Percentiles rank a stretch among this genome's conserved stretches.
These are phyloP conservation scores for Colletotrichum nymphaeae DNA, from an alignment of 2,329 filamentous ascomycete genomes.

Conservation along the genomic window DNA sequence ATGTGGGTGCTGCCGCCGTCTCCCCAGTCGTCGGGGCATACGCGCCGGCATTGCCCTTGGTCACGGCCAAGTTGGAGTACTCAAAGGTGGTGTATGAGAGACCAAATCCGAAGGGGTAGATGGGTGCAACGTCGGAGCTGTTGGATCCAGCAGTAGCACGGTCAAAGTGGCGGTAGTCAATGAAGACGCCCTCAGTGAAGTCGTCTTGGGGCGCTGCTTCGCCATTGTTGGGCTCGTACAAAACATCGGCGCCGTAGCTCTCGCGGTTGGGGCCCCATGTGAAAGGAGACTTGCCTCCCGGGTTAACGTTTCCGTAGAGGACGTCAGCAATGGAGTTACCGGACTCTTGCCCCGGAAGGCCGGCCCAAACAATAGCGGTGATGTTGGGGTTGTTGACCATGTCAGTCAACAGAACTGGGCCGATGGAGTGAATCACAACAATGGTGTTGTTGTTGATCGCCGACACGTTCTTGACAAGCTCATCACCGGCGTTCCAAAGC, in stretches of 20 bases:
- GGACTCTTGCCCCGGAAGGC: slow-evolving; percentile 84
- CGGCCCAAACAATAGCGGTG: slow-evolving; percentile 86
- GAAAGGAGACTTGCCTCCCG: slow-evolving; percentile 81
- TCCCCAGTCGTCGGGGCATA: slow-evolving; percentile 72
- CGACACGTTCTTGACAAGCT: slow-evolving; percentile 83
- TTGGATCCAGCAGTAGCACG: slow-evolving; percentile 53
- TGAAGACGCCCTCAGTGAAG: slow-evolving; percentile 83
- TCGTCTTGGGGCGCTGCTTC: slow-evolving; percentile 74
- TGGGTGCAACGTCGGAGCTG: slow-evolving; percentile 62
- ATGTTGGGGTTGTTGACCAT: slow-evolving; percentile 83
- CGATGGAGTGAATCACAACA: slow-evolving; percentile 88
- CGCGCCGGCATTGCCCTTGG: slow-evolving; percentile 57
- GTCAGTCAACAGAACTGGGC: slow-evolving; percentile 80
- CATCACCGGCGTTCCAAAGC: slow-evolving; percentile 85
- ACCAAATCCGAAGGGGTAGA: slow-evolving; percentile 86
- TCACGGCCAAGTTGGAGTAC: slow-evolving; percentile 75
- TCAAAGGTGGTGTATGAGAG: slow-evolving; percentile 84
- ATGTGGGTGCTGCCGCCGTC: slow-evolving; percentile 71
- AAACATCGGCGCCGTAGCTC: slow-evolving; percentile 77
- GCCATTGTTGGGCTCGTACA: slow-evolving; percentile 77
- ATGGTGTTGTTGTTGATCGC: slow-evolving; percentile 87
- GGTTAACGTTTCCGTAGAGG: slow-evolving; percentile 85
- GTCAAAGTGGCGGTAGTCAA: slow-evolving; percentile 85
- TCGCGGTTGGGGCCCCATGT: slow-evolving; percentile 77
- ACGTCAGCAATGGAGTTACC: slow-evolving; percentile 84